These are phyloP conservation scores for Spencermartinsiella ligniputridi DNA, from an alignment of 1,139 yeast genomes.

Conservation along the genomic window DNA sequence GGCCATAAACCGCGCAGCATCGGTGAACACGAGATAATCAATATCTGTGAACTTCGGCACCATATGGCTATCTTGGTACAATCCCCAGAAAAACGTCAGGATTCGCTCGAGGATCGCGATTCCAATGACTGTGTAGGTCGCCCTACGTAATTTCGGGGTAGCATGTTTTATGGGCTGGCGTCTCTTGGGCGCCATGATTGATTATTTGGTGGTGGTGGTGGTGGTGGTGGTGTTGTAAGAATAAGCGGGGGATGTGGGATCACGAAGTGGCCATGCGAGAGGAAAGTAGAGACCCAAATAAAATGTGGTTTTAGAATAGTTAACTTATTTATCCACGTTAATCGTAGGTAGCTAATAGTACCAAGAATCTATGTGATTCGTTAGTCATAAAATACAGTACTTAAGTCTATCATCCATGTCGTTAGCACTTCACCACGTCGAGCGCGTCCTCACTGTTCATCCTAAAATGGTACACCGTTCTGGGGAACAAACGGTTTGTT, in stretches of 20 bases:
- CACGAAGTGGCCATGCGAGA: too few relatives aligned
- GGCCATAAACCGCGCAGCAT: slow-evolving; percentile 75
- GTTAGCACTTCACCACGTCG: neutral
- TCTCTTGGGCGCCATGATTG: too few relatives aligned
- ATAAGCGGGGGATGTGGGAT: too few relatives aligned
- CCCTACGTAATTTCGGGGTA: neutral
- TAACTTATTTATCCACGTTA: too few relatives aligned
- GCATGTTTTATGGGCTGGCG: too few relatives aligned
- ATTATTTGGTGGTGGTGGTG: too few relatives aligned
- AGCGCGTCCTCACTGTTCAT: too few relatives aligned
- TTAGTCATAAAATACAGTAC: neutral
- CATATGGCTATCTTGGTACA: slow-evolving; percentile 79
- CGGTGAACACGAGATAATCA: slow-evolving; percentile 89
- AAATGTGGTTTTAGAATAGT: too few relatives aligned
- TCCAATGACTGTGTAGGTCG: neutral
- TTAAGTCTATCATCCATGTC: neutral
- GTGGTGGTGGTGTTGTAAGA: too few relatives aligned
- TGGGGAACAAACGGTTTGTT: slow-evolving; percentile 7
- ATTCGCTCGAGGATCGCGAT: slow-evolving; percentile 38
- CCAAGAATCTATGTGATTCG: too few relatives aligned
- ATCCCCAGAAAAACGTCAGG: slow-evolving; percentile 72
- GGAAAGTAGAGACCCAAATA: too few relatives aligned
- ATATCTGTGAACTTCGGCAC: slow-evolving; percentile 87
- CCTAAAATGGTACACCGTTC: slow-evolving; percentile 16
- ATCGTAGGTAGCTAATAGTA: too few relatives aligned